These are phyloP conservation scores for Dioscorea cayenensis DNA, from an alignment of 116 monocot species.

Conservation along the genomic window DNA sequence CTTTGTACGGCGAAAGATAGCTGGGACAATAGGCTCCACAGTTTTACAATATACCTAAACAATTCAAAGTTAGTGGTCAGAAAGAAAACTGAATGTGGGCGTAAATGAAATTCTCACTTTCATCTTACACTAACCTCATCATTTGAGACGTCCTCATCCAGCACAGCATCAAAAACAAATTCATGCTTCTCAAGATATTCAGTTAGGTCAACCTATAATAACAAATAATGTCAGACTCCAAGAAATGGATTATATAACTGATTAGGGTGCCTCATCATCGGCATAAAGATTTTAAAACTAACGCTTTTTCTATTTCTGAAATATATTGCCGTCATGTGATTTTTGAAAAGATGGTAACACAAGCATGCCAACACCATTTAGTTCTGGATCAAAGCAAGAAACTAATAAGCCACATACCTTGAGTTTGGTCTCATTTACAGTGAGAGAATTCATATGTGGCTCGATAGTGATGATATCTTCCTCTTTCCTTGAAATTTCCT, in stretches of 20 bases:
- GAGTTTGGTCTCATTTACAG: conserved; percentile 96
- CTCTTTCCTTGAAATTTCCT: conserved; percentile 86
- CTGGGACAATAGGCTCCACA: conserved; percentile 88
- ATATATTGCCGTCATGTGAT: no score
- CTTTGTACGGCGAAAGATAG: conserved; percentile 87
- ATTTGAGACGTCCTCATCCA: conserved; percentile 97
- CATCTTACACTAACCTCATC: conserved; percentile 57
- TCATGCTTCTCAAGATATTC: conserved; percentile 97
- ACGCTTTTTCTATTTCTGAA: no score
- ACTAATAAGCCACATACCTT: conserved; percentile 43
- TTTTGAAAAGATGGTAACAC: conserved; percentile 19
- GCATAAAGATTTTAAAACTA: no score
- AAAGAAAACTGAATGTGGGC: not conserved
- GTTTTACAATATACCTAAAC: conserved; percentile 88
- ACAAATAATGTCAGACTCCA: conserved; percentile 5
- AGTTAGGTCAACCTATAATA: conserved; percentile 80
- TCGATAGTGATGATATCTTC: conserved; percentile 83
- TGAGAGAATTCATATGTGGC: conserved; percentile 41
- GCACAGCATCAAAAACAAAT: conserved; percentile 96
- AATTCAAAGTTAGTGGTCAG: conserved; percentile 4
- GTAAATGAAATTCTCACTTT: not conserved
- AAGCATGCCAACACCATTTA: not conserved
- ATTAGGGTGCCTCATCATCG: not conserved
- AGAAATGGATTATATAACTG: not conserved
- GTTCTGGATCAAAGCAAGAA: not conserved